Evolutionary conservation across 805 yeast species (phyloP), one percentile per base, ranked within the genome.

Genomic region (Ogataea zsoltii): DNA sequence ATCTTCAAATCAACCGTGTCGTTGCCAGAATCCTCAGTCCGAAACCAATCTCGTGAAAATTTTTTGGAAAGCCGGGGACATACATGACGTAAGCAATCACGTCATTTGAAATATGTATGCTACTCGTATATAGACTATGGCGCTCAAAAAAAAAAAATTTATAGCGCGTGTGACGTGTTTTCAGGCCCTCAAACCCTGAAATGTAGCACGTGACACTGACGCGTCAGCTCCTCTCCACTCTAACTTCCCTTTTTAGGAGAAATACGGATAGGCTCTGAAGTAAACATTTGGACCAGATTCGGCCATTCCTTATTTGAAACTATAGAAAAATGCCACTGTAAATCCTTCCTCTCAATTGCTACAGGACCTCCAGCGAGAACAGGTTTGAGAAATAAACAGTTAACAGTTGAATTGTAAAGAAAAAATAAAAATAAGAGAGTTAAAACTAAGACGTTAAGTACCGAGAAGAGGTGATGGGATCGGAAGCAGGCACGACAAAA

Each of bases 391-490:
- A 36, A 34, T 44, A 38, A 19, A 35, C 38, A 40, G 44, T 31
- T 16, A 31, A 26, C 39, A 38, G 36, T 40, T 38, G 41, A 35
- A 33, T 32, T 26, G 41, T 38, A 38, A 28, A 21, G n/a, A 29
- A 30, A 37, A 29, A 28, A 28, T 6, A 37, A 28, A 37, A 16
- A 16, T 12, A 28, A 12, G 23, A 40, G 37, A 28, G 36, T 23
- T 40, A 32, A 40, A 30, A 33, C 35, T 32, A 26, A 40, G 43
- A 40, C 38, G 43, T 40, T 33, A 33, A 40, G 37, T 33, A 39
- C 33, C 19, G 19, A 31, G 25, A 16, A 37, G 15, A 28, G 35
- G 4, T 19, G 17, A 33, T 3, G 23, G 25, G 25, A 21, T 21
- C 25, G 25, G 25, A 21, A 21, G 9, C 25, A 21, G 25, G 25